Conservation (phyloP, 805 yeast genomes). For the Wickerhamiella vanderwaltii region DNA sequence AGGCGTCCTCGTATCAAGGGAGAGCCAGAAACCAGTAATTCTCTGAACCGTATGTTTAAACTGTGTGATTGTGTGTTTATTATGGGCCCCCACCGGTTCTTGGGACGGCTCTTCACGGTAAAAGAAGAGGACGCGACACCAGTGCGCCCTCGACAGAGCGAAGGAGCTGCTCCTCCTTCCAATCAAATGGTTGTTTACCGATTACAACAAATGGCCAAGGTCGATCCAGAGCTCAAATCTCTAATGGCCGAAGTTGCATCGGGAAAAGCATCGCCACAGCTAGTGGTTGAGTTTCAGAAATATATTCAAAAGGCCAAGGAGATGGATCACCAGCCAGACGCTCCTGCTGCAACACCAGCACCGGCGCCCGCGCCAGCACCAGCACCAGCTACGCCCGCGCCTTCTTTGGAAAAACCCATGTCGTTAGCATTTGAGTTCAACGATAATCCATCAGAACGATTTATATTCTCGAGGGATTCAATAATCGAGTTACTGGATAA, state of each 20-base stretch:
- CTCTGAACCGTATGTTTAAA: conserved; percentile 80
- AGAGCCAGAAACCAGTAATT: conserved; percentile 38
- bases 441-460: conserved; percentile 68
- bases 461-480: conserved; percentile 61
- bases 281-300: conserved; percentile 66
- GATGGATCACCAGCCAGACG: not conserved
- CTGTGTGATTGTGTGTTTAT: conserved; percentile 61
- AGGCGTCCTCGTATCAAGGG: conserved; percentile 48
- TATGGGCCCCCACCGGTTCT: conserved; percentile 77
- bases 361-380: conserved; percentile 9
- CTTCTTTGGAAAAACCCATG: conserved; percentile 18
- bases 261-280: conserved; percentile 60
- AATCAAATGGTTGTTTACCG: conserved; percentile 76
- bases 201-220: conserved; percentile 68
- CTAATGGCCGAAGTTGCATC: conserved; percentile 80
- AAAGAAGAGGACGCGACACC: conserved; percentile 48
- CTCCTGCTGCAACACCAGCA: not conserved
- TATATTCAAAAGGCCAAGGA: conserved; percentile 65
- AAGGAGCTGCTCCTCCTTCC: conserved; percentile 16
- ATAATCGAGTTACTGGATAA: conserved; percentile 43
- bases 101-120: conserved; percentile 64
- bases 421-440: conserved; percentile 73
- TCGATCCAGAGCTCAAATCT: conserved; percentile 51
- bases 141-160: conserved; percentile 2
- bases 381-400: not conserved